phyloP scores from a whole-genome alignment of 139 green algal genomes.

The Closterium sp. region DNA sequence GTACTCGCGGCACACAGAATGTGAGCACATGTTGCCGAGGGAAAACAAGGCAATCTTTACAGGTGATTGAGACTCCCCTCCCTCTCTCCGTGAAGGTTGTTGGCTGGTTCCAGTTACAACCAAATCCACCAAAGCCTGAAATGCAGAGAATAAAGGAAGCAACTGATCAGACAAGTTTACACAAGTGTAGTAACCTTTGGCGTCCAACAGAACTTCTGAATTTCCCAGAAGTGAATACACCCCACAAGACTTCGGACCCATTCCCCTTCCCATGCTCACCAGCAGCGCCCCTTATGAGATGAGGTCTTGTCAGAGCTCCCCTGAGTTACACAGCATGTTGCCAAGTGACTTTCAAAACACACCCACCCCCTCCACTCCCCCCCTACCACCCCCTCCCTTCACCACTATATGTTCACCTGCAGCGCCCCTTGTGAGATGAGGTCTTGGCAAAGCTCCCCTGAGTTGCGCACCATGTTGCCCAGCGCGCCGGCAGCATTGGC shows the following conservation, averaged over 20 bases:
- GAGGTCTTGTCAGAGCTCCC: slow-evolving; percentile 70
- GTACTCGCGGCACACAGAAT: slow-evolving; percentile 59
- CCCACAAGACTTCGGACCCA: too few relatives aligned
- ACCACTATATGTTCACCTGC: background rate
- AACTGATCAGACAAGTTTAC: too few relatives aligned
- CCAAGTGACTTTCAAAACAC: slow-evolving; percentile 73
- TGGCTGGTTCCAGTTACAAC: slow-evolving; percentile 33
- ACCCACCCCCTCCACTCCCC: too few relatives aligned
- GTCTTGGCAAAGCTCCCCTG: slow-evolving; percentile 65
- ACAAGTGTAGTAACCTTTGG: too few relatives aligned
- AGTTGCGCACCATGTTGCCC: slow-evolving; percentile 93
- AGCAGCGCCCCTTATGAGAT: slow-evolving; percentile 57
- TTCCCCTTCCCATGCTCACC: background rate
- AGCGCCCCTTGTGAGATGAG: slow-evolving; percentile 64
- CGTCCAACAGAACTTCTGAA: too few relatives aligned
- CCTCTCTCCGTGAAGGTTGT: background rate
- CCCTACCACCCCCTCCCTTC: too few relatives aligned
- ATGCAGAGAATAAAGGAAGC: background rate
- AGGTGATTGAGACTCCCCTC: slow-evolving; percentile 1
- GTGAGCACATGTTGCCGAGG: slow-evolving; percentile 84
- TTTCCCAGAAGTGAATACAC: too few relatives aligned
- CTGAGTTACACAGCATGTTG: slow-evolving; percentile 89
- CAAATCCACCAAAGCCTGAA: background rate
- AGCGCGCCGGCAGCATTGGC: slow-evolving; percentile 92
- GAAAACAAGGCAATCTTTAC: slow-evolving; percentile 90